Percentiles rank a stretch among this genome's conserved stretches.
Conservation (phyloP, 176 grass and related monocot species). For the Zea luxurians region DNA sequence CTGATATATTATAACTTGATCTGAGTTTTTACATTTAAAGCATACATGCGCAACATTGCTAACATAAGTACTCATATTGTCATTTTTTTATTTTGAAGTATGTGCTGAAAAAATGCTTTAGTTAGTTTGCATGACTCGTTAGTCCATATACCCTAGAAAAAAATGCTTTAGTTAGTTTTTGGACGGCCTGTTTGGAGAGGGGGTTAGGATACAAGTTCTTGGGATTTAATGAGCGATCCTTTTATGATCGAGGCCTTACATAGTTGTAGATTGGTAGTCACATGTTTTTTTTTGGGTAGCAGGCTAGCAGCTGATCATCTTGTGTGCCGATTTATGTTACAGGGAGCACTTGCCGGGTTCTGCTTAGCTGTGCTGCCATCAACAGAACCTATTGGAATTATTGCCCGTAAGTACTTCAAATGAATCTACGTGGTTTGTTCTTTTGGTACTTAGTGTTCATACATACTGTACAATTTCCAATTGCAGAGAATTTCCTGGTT, state of each 20-base stretch:
- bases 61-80: not conserved
- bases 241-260: not conserved
- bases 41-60: not conserved
- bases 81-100: not conserved
- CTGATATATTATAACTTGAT: not conserved
- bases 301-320: not conserved
- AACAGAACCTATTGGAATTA: conserved; percentile 66
- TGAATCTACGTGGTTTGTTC: not conserved
- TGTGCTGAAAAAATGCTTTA: not conserved
- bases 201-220: not conserved
- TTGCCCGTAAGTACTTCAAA: conserved; percentile 71
- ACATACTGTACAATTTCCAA: conserved; percentile 9
- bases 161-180: not conserved
- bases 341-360: conserved; percentile 60
- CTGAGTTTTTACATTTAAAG: conserved; percentile 1
- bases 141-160: not conserved
- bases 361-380: conserved; percentile 74
- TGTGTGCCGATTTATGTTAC: conserved; percentile 14
- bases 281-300: too few relatives aligned
- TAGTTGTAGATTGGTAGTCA: not conserved
- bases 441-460: not conserved
- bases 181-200: not conserved
- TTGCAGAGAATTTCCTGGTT: conserved; percentile 93
- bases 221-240: not conserved
- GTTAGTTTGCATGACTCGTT: not conserved